phyloP scores from a whole-genome alignment of 2,329 filamentous ascomycete species.

The Neurospora sp. region DNA sequence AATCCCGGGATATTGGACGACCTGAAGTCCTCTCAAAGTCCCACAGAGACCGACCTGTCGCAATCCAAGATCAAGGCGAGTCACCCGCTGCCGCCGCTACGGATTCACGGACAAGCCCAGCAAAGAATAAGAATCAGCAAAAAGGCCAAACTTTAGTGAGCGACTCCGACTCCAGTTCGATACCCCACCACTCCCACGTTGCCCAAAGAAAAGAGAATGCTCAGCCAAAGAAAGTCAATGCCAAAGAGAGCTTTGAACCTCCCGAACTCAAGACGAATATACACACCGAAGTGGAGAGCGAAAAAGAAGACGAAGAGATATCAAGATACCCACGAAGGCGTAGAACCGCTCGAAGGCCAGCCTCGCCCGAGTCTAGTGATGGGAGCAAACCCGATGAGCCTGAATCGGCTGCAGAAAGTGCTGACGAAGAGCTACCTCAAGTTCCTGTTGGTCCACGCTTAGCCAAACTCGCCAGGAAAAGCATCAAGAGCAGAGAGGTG shows the following conservation, averaged over 20 bases:
- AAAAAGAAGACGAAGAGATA: not conserved
- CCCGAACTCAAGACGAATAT: not conserved
- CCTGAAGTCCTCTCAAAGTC: not conserved
- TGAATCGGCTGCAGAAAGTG: not conserved
- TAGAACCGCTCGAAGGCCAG: not conserved
- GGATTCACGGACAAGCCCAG: not conserved
- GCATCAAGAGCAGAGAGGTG: conserved; percentile 38
- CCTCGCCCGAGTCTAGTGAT: not conserved
- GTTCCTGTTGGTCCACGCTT: conserved; percentile 25
- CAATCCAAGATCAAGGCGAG: not conserved
- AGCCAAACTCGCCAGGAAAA: conserved; percentile 30
- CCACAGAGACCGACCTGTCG: not conserved
- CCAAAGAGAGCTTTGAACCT: not conserved
- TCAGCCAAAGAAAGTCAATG: not conserved
- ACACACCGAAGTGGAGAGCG: not conserved
- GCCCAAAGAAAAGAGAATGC: not conserved
- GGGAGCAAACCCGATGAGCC: not conserved
- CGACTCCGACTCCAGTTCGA: not conserved
- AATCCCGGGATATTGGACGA: not conserved
- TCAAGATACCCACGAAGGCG: not conserved
- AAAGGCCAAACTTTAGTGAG: not conserved
- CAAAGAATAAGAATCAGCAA: not conserved
- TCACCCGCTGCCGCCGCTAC: not conserved
- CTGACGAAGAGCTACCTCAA: conserved; percentile 12
- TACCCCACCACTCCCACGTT: not conserved